Evolutionary conservation across 2,329 filamentous ascomycete species (phyloP), one percentile per base, ranked within the genome.

Genomic region (Elsinoe arachidis): DNA sequence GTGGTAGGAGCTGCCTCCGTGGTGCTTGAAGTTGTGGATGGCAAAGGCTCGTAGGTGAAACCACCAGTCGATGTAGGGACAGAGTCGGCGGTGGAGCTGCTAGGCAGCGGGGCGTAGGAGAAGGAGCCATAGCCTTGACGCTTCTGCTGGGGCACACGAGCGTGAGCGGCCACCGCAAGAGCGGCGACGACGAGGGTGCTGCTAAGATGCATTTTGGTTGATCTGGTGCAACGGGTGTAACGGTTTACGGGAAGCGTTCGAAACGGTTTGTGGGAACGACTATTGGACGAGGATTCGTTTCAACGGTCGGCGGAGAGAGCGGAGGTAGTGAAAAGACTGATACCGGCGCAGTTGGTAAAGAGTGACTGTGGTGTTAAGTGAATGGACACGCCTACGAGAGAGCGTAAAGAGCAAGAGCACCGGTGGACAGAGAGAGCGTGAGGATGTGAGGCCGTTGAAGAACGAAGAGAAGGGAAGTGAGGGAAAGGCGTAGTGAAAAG

Each of bases 141-240:
- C 53, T 60, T 60, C 33, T 55, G 41, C 37, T 58, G 49, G 26
- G 38, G 41, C 30, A 55, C 58, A 37, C 34, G 30, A 33, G 52
- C 60, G 23, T 60, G 53, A 39, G 60, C 60, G 44, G 52, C 44
- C 26, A 56, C 58, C 23, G 60, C 58, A 37, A 60, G 47, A 41
- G 58, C 56, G 14, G 58, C 60, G 56, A 57, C 47, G 46, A 56
- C 38, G 41, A 59, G 38, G 30, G 60, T 54, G 58, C 34, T 60
- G 47, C 43, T 59, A 53, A 61, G 58, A 39, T 61, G 60, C 60
- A 61, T 61, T 56, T 34, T 61, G 39, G 30, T 37, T 33, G 12
- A 14, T 46, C 17, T 26, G 21, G 23, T 47, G 35, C 38, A 46
- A 56, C 39, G 38, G 54, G 21, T 49, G 21, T 47, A 49, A 49